Evolutionary conservation across 192 early-diverging fungal genomes (phyloP), one percentile per base, ranked within the genome.

Genomic region (Coemansia sp.): DNA sequence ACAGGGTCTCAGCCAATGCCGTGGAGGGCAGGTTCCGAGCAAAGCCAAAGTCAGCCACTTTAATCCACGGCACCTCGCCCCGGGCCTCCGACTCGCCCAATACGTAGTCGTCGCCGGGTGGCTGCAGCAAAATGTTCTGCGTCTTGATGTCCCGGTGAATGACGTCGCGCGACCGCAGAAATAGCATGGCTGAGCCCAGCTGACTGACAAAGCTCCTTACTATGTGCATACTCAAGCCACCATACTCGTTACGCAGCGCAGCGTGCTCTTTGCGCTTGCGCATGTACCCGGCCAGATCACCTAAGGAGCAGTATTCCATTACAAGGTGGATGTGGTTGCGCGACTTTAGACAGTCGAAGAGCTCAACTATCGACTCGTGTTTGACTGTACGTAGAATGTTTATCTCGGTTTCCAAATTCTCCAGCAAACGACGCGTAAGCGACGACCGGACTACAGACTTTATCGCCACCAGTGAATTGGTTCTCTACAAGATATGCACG

Each of bases 121-220:
- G 90, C 47, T 88, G 82, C n/a, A 98, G 76, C 16, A 94, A 84
- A 12, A 96, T 88, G 79, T 97, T 95, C 90, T 96, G 97, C 12
- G 98, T 97, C 84, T 99, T 99, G 63, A 99, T 90, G 70, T 99
- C 98, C 38, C 98, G 84, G 86, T 99, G 98, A 36, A 99, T 96
- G 47, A 99, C 86, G 62, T 91, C 90, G 34, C 93, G 88, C 40
- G 91, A 89, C 2, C 95, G 85, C 62, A 99, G 79, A 70, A 97
- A 98, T 63, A 91, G 87, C 76, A 99, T 86, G 10, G 98, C 98
- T 6, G 89, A 88, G 41, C 82, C 77, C 70, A 85, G 72, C 86
- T 97, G 95, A 52, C 87, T 85, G 44, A 99, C 78, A 85, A 97
- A 96, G 68, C 94, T 89, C 41, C 94, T 87, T 13, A 93, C 92